These are phyloP conservation scores for Tolypocladium capitatum DNA, from an alignment of 2,329 filamentous ascomycete species.

Conservation along the genomic window DNA sequence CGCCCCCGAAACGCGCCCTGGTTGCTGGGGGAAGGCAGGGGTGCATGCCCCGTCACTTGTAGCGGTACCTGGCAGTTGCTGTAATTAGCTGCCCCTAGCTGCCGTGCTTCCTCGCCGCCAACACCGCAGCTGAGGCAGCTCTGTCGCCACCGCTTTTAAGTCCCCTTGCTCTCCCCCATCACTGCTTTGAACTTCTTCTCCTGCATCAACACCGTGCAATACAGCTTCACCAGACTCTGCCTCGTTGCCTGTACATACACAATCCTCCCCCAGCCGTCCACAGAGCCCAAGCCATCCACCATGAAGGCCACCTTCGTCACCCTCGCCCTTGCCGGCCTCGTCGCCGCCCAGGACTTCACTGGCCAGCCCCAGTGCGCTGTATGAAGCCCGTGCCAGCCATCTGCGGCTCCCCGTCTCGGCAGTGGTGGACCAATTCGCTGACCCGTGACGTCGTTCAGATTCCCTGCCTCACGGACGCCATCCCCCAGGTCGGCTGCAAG, in stretches of 20 bases:
- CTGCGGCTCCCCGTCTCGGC: neutral
- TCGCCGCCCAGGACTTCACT: slow-evolving; percentile 23
- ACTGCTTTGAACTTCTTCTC: neutral
- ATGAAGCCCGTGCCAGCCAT: slow-evolving; percentile 9
- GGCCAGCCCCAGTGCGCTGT: slow-evolving; percentile 27
- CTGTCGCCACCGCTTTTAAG: slow-evolving; percentile 2
- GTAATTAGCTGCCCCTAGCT: neutral
- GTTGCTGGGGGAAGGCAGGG: neutral
- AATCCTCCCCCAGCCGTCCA: neutral
- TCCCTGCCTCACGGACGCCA: slow-evolving; percentile 20
- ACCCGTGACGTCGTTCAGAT: slow-evolving; percentile 8
- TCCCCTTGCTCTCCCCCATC: neutral
- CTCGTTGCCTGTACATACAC: neutral
- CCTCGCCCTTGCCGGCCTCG: slow-evolving; percentile 20
- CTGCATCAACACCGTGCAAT: neutral
- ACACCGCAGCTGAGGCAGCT: neutral
- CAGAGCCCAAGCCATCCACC: slow-evolving; percentile 8
- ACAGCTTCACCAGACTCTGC: neutral
- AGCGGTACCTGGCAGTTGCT: neutral
- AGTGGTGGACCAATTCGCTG: neutral
- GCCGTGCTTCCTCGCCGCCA: neutral
- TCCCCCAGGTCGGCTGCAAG: slow-evolving; percentile 22
- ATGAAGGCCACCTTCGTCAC: slow-evolving; percentile 27
- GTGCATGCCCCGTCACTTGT: neutral
- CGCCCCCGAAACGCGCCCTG: neutral